Base-by-base conservation (phyloP, 129 eudicot species). In the Flaveria bidentis region DNA sequence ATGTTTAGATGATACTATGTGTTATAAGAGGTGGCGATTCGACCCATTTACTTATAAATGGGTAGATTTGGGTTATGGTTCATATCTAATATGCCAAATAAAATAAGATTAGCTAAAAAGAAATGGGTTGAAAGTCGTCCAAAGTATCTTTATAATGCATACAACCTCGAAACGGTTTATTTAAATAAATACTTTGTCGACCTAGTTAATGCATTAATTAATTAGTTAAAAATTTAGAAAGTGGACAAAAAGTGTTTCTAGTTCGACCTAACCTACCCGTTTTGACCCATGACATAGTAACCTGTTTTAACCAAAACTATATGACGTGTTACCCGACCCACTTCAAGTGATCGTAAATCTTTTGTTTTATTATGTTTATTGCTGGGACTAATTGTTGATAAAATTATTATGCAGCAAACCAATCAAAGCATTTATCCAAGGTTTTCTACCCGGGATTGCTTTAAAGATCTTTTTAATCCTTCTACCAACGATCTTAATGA, bases 361-460 rank as follows among this genome's bases (percentile, higher is more conserved):
- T 62, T 1, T 36, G 23, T 63, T 51, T 49, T 70, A 5, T 50
- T 25, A 23, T 22, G 8, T 20, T 53, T 76, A 41, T 67, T 51
- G 28, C 41, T 33, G 7, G 0, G 4, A 44, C 66, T 51, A 25
- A 60, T 5, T 57, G 71, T 70, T 68, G 65, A 81, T 13, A 13
- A 42, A 39, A 22, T 20, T 5, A 12, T 68, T 42, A 36, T 82
- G 89, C 96, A 94, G 99, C 76, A 16, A 17, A 5, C 52, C 91
- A 55, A 83, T 94, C 86, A 94, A 94, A 85, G 84, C 96, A 22
- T 82, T 94, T 67, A 89, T 94, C 67, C 87, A 85, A 77, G 99
- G 99, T 67, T 81, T 94, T 81, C 82, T 94, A 25, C 94, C 99
- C 22, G 99, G 99, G 75, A 88, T 94, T 76, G 97, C 89, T 50